These are phyloP conservation scores for Plectosphaerella sp. DNA, from an alignment of 2,329 filamentous ascomycete species.

Conservation along the genomic window DNA sequence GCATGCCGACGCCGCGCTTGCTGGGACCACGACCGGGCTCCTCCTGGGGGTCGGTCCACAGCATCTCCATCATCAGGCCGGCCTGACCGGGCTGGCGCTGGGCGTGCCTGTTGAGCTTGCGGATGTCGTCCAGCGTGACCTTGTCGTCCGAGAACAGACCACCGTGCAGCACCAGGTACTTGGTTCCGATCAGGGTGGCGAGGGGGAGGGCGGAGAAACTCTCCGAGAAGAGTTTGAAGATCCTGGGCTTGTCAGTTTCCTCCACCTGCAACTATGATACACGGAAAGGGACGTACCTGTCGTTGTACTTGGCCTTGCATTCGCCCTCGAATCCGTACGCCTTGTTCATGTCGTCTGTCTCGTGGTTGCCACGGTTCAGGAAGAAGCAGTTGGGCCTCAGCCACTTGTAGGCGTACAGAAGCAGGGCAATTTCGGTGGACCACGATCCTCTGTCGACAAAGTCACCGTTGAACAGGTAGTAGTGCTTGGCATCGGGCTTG, in stretches of 20 bases:
- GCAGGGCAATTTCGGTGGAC: slow-evolving; percentile 93
- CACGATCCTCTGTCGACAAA: slow-evolving; percentile 97
- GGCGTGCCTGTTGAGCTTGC: slow-evolving; percentile 84
- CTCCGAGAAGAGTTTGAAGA: slow-evolving; percentile 97
- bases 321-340: slow-evolving; percentile 98
- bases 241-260: slow-evolving; percentile 35
- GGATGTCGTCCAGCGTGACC: slow-evolving; percentile 85
- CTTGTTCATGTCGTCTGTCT: slow-evolving; percentile 99
- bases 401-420: slow-evolving; percentile 97
- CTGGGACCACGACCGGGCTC: slow-evolving; percentile 83
- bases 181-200: slow-evolving; percentile 85
- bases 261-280: too few species aligned
- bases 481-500: slow-evolving; percentile 76
- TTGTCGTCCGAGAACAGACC: slow-evolving; percentile 96
- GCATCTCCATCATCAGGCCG: slow-evolving; percentile 99
- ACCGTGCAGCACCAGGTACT: slow-evolving; percentile 89
- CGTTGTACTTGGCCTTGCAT: slow-evolving; percentile 97
- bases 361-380: slow-evolving; percentile 96
- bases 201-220: slow-evolving; percentile 92
- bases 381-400: slow-evolving; percentile 83
- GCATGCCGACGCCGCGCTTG: slow-evolving; percentile 93
- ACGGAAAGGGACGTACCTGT: slow-evolving; percentile 42
- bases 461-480: slow-evolving; percentile 97
- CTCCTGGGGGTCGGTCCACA: slow-evolving; percentile 95
- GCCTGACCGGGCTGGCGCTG: slow-evolving; percentile 91